Evolutionary conservation across 2,329 filamentous ascomycete species (phyloP), one percentile per base, ranked within the genome.

Genomic region (Reticulascus tulasneorum): DNA sequence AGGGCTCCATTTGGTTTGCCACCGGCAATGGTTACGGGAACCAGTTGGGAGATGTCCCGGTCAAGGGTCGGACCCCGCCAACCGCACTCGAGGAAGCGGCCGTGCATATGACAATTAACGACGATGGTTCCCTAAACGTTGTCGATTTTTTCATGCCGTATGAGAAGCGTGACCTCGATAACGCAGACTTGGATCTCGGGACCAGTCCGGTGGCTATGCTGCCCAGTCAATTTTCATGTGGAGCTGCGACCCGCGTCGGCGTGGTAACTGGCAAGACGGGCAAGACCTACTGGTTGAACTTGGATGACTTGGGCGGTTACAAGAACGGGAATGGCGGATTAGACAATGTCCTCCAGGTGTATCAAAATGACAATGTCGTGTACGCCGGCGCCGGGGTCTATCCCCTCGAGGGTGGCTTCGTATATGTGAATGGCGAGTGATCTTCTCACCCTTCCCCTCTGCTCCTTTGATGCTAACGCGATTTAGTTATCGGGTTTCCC

Each of bases 81-180:
- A 62, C 60, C 0, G 61, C 66, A 0, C 51, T 69, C 21, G 66
- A 70, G 21, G 60, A 71, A 44, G 62, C 64, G 0, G 62, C 67
- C 1, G 60, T 63, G 10, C 66, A 64, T 40, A 62, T 70, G 52
- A 59, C 55, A 0, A 50, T 65, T 18, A 59, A 61, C 18, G 32
- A 46, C 1, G 54, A 61, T 2, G 69, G 67, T 2, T 65, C 62
- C 13, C 51, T 75, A 1, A 55, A 56, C 1, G 45, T 73, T 4
- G 57, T 62, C 12, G 71, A 75, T 33, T 75, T 74, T 47, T 75
- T 75, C 40, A 69, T 75, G 59, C 71, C 72, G 0, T 70, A 63
- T 40, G 69, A 73, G 29, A 73, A 75, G 38, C 58, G 58, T 38
- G 58, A 64, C 1, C 56, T 73, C 32, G 68, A 73, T 32, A 67